phyloP scores from a whole-genome alignment of 179 eudicot species.

The Gypsophila paniculata region DNA sequence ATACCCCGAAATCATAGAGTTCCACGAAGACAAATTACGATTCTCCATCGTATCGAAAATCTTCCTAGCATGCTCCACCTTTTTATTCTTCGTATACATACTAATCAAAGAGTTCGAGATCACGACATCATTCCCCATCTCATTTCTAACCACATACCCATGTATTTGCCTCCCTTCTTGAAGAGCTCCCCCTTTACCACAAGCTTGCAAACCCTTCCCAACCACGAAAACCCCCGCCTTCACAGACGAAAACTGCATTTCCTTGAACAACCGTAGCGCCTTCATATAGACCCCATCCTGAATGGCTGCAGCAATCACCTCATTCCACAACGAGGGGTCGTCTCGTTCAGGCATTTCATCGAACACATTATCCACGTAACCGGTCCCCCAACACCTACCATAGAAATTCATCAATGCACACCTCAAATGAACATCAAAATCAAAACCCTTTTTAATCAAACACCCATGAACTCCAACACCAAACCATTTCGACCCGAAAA shows the following conservation, averaged over 20 bases:
- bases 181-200: constrained; percentile 40
- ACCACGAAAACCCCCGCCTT: constrained; percentile 41
- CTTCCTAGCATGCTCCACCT: constrained; percentile 38
- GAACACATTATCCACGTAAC: constrained; percentile 38
- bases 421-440: constrained; percentile 44
- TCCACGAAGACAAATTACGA: constrained; percentile 51
- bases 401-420: constrained; percentile 59
- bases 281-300: constrained; percentile 32
- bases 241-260: constrained; percentile 44
- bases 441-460: constrained; percentile 55
- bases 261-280: constrained; percentile 35
- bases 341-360: constrained; percentile 36
- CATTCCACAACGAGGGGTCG: constrained; percentile 41
- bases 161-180: constrained; percentile 55
- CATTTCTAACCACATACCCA: constrained; percentile 40
- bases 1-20: constrained; percentile 54
- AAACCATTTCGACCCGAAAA: constrained; percentile 37
- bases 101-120: constrained; percentile 47
- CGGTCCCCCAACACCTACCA: constrained; percentile 49
- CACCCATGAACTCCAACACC: constrained; percentile 52
- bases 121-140: constrained; percentile 31
- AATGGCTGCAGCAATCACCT: constrained; percentile 39
- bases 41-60: constrained; percentile 45
- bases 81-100: constrained; percentile 39
- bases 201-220: constrained; percentile 58